These are phyloP conservation scores for Geosmithia morbida DNA, from an alignment of 2,329 filamentous ascomycete species.

Conservation along the genomic window DNA sequence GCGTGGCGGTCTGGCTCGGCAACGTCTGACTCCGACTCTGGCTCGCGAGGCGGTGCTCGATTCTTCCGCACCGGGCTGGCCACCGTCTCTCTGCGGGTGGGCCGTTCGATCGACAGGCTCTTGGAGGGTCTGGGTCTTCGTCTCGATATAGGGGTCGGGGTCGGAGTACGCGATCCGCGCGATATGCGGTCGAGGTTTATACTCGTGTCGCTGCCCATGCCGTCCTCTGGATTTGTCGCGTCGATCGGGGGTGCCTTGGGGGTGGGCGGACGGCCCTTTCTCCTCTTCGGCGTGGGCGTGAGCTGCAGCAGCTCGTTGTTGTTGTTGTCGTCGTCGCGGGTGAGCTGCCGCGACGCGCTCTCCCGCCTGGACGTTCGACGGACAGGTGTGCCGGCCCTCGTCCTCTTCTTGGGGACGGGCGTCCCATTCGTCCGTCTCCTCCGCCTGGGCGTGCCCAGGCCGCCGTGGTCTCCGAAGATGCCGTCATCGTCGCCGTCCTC, in stretches of 20 bases:
- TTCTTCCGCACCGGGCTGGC: background rate
- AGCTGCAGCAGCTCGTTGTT: constrained; percentile 2
- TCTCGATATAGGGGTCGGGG: background rate
- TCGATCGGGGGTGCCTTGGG: background rate
- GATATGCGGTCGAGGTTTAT: background rate
- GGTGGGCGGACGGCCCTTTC: background rate
- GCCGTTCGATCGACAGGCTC: background rate
- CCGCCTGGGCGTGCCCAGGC: constrained; percentile 21
- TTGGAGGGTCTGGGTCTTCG: background rate
- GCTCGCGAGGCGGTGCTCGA: too few relatives aligned
- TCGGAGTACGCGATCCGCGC: background rate
- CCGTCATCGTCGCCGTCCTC: too few relatives aligned
- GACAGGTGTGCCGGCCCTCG: constrained; percentile 30
- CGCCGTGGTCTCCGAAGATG: constrained; percentile 20
- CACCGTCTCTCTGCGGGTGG: background rate
- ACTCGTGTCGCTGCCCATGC: background rate
- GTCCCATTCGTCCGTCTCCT: constrained; percentile 36
- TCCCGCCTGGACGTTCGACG: constrained; percentile 17
- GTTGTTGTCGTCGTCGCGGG: background rate
- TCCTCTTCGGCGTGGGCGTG: background rate
- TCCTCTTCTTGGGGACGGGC: constrained; percentile 32
- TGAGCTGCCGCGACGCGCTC: constrained; percentile 11
- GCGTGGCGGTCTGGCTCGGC: constrained; percentile 8
- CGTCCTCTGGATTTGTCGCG: background rate
- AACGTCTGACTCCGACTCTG: background rate